Evolutionary conservation across 768 basidiomycete species (phyloP).

Genomic region (Hericium coralloides): DNA sequence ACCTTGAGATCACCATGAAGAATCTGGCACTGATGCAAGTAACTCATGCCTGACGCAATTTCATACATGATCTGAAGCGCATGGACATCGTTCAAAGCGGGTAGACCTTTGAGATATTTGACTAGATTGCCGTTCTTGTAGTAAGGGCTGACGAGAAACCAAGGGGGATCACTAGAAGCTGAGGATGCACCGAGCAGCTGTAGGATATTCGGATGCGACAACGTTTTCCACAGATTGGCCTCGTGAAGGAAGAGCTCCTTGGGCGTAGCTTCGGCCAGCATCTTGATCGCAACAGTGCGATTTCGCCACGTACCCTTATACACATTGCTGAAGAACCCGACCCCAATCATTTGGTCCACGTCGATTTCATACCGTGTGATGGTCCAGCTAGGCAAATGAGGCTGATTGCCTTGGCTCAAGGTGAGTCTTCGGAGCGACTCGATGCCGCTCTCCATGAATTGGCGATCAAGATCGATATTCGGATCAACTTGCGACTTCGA

Average conservation of each 20-base stretch:
- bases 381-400: conserved; percentile 58
- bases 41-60: conserved; percentile 75
- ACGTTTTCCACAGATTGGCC: conserved; percentile 60
- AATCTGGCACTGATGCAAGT: conserved; percentile 59
- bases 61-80: conserved; percentile 58
- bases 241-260: conserved; percentile 59
- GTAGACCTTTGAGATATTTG: conserved; percentile 38
- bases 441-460: conserved; percentile 65
- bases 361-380: conserved; percentile 79
- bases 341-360: conserved; percentile 55
- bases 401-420: conserved; percentile 29
- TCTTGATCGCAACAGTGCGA: conserved; percentile 62
- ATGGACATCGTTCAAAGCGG: conserved; percentile 30
- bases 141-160: conserved; percentile 51
- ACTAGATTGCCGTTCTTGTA: conserved; percentile 56
- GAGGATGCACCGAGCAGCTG: conserved; percentile 74
- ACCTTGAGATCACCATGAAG: conserved; percentile 82
- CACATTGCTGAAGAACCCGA: conserved; percentile 72
- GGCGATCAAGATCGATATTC: conserved; percentile 45
- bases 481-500: conserved; percentile 27
- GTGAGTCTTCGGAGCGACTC: conserved; percentile 60
- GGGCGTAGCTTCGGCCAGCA: conserved; percentile 53
- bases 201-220: conserved; percentile 63
- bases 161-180: conserved; percentile 57
- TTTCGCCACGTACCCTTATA: conserved; percentile 65